These are phyloP conservation scores for Rauvolfia tetraphylla DNA, from an alignment of 257 asterid genomes.

Conservation along the genomic window DNA sequence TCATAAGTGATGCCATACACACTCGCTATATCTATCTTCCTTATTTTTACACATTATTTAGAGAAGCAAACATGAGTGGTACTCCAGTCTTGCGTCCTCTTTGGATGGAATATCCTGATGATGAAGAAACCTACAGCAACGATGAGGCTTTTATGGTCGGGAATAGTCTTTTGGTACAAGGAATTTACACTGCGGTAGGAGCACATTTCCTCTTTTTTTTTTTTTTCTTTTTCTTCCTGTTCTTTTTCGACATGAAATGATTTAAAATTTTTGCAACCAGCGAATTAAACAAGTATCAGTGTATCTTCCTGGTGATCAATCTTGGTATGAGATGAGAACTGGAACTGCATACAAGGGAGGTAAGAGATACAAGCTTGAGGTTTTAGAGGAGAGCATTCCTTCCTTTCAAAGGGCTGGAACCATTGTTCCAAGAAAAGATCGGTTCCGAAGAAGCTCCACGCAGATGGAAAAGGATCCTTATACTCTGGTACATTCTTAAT, in stretches of 20 bases:
- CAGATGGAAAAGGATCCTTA: constrained; percentile 97
- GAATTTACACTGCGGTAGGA: constrained; percentile 76
- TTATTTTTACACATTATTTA: constrained; percentile 83
- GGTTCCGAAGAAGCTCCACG: constrained; percentile 84
- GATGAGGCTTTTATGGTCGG: constrained; percentile 99
- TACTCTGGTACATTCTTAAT: constrained; percentile 61
- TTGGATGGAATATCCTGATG: constrained; percentile 97
- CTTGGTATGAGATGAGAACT: constrained; percentile 78
- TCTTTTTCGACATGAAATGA: neutral
- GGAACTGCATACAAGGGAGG: constrained; percentile 81
- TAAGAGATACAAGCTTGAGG: constrained; percentile 63
- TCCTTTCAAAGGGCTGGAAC: constrained; percentile 94
- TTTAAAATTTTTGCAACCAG: constrained; percentile 35
- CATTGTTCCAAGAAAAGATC: constrained; percentile 87
- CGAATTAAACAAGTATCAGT: constrained; percentile 71
- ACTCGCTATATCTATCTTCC: constrained; percentile 87
- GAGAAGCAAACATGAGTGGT: constrained; percentile 90
- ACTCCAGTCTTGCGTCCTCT: constrained; percentile 90
- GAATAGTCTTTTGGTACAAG: constrained; percentile 87
- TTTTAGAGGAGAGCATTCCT: constrained; percentile 71
- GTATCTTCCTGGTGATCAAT: constrained; percentile 85
- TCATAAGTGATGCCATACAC: constrained; percentile 82
- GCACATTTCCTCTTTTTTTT: neutral
- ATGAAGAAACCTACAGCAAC: constrained; percentile 69
- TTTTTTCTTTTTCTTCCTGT: constrained; percentile 1